Base-by-base conservation (phyloP, 306 rosid genomes). In the Fagus sylvatica region DNA sequence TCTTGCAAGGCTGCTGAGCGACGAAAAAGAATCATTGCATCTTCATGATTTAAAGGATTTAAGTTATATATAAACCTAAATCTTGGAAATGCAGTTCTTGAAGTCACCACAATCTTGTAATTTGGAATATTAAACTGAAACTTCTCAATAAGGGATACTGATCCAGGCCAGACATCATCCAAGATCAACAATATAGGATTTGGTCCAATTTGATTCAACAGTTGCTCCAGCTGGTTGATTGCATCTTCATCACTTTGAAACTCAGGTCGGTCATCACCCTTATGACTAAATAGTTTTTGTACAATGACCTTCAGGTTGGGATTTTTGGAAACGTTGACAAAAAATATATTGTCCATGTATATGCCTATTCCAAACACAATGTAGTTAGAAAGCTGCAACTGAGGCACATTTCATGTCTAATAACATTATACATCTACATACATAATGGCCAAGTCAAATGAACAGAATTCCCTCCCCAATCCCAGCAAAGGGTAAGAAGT, bases 101-200 rank as follows among this genome's bases (percentile, higher is more conserved):
- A 86, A 15, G 87, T 86, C 57, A 83, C 89, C 83, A 86, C 53
- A 68, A 83, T 43, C 72, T 86, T 86, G 78, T 48, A 78, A 28
- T 55, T 42, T 51, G 84, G 77, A 13, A 72, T 42, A 34, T 76
- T 10, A 13, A 76, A 76, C 7, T 5, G 4, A 5, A 81, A 67
- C n/a, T 74, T 81, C 6, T 75, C 76, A 66, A 85, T 16, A 40
- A 81, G 60, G 72, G 22, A 51, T 33, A 40, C 76, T 41, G 86
- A 64, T 16, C 42, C 71, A 2, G 19, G 32, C 86, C 86, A 75
- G 48, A 83, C 78, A 71, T 83, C 83, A 68, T 83, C 86, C 41
- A 83, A 43, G 34, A 83, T 78, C 82, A 79, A 43, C 71, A 83
- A n/a, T 16, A 75, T 3, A 33, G 53, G 78, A 9, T 37, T 28